Base-by-base conservation (phyloP, 1,284 basidiomycete genomes). In the Leccinum glutinopallens region DNA sequence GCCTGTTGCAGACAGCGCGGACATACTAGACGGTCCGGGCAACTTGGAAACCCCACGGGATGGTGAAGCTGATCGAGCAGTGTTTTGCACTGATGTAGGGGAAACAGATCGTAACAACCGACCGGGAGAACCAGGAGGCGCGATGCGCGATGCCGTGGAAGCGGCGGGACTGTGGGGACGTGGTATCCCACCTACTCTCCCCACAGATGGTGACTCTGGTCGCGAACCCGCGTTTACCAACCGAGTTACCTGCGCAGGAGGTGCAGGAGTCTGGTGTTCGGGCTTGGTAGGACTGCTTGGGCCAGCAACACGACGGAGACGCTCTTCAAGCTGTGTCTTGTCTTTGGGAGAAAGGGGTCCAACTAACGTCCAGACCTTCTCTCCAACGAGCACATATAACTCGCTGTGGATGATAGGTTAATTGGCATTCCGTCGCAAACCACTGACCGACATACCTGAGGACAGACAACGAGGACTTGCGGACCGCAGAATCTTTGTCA, bases 241-340 rank as follows among this genome's bases (percentile, higher is more conserved):
- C 46, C 91, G 87, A 66, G 84, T 76, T 13, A 87, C 80, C 62
- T 84, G 85, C 12, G 69, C 62, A 37, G 77, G 74, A 32, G 76
- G 70, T 55, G 78, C 69, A 3, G 76, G 64, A 33, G 75, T 67
- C 43, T 78, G 74, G 22, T 69, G 69, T 60, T 86, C 84, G 49
- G 75, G 70, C 66, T 80, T 84, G 37, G 81, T 81, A 63, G 82
- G 81, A 60, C 80, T 82, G 68, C 83, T 86, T 53, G 87, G 85
- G 9, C 88, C 88, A 22, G 89, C 82, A 8, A 94, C 89, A 51
- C 95, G 89, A 67, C 94, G 91, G 22, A 97, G 79, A 17, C 94
- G 86, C 74, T 97, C 96, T 75, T 97, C 94, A 33, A 97, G 83
- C 72, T 97, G 92, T 15, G 93, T 93, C 75, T 92, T 93, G 71